Base-by-base conservation (phyloP, 306 rosid genomes). In the Trifolium subterraneum region DNA sequence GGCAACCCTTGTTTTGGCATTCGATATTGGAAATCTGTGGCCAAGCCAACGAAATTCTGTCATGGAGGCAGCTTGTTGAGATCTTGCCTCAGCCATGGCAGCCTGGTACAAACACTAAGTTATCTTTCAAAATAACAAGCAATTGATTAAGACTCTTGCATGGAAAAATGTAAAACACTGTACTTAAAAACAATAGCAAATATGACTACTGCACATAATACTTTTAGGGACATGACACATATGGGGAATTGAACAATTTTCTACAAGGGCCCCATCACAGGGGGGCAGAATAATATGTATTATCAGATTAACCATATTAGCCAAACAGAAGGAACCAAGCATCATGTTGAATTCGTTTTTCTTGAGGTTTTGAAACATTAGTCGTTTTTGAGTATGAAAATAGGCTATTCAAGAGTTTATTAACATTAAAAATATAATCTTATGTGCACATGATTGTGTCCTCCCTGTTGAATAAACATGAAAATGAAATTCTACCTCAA, bases 31-130 rank as follows among this genome's bases (percentile, higher is more conserved):
- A 88, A 90, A 95, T 78, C 90, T 87, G 78, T 81, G 92, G 80
- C 98, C 99, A 80, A 95, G 97, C 99, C 99, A 95, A 64, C 83
- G 78, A 71, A 95, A 92, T 77, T 95, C 99, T 12, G 98, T 92
- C 99, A 95, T 88, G 76, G 99, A 92, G 63, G 97, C 99, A 81
- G 98, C 99, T 85, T 95, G 99, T 64, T 95, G 97, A 92, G 99
- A 92, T 88, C 99, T 88, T 73, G 97, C 96, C 88, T 95, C 99
- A 11, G 96, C 90, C 98, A 90, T 95, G 76, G 89, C 98, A 85
- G 92, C 99, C 99, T 95, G 81, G 48, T 87, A 80, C 62, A 75
- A 76, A 38, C 36, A 87, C 71, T 2, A 56, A 16, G 61, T 50
- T 73, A 68, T 73, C 65, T 51, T 55, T 29, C 62, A 68, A 51